Percentiles rank a stretch among this genome's conserved stretches.
Evolutionary conservation across 2,329 filamentous ascomycete genomes (phyloP).

Genomic region (Didymella glomerata): DNA sequence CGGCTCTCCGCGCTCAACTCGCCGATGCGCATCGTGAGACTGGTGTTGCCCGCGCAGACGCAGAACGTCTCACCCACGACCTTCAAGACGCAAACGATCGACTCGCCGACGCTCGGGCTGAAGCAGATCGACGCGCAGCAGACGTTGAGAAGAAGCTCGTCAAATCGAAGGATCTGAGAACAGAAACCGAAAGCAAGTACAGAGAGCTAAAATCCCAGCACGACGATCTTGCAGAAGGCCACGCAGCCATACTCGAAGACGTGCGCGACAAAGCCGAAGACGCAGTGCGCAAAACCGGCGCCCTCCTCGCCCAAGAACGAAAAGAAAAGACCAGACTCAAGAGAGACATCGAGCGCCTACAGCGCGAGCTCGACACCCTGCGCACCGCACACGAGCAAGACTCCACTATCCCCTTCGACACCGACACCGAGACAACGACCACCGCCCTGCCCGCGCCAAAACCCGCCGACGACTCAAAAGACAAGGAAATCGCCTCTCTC

Average conservation of each 20-base stretch:
- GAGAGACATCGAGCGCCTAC: conserved; percentile 39
- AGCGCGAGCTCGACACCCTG: conserved; percentile 34
- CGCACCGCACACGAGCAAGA: conserved; percentile 23
- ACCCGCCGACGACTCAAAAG: conserved; percentile 30
- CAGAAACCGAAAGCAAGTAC: conserved; percentile 35
- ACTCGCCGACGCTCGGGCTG: conserved; percentile 34
- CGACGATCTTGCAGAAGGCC: conserved; percentile 38
- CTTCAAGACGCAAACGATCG: conserved; percentile 39
- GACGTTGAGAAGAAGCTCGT: conserved; percentile 44
- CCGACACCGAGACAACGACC: conserved; percentile 23
- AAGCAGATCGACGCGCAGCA: conserved; percentile 40
- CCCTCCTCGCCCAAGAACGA: conserved; percentile 45
- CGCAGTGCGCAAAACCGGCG: conserved; percentile 44
- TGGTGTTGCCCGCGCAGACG: conserved; percentile 35
- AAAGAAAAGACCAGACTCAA: conserved; percentile 41
- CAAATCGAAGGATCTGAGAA: conserved; percentile 40
- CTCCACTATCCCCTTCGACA: conserved; percentile 3
- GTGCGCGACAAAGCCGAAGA: conserved; percentile 49
- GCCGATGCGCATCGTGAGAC: conserved; percentile 42
- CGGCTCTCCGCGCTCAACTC: conserved; percentile 46
- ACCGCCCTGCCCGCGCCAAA: background rate
- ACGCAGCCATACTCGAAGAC: conserved; percentile 39
- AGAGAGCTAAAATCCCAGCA: conserved; percentile 40
- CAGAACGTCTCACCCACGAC: conserved; percentile 39
- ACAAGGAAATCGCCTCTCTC: conserved; percentile 40